These are phyloP conservation scores for Reticulascus tulasneorum DNA, from an alignment of 2,329 filamentous ascomycete genomes.

Conservation along the genomic window DNA sequence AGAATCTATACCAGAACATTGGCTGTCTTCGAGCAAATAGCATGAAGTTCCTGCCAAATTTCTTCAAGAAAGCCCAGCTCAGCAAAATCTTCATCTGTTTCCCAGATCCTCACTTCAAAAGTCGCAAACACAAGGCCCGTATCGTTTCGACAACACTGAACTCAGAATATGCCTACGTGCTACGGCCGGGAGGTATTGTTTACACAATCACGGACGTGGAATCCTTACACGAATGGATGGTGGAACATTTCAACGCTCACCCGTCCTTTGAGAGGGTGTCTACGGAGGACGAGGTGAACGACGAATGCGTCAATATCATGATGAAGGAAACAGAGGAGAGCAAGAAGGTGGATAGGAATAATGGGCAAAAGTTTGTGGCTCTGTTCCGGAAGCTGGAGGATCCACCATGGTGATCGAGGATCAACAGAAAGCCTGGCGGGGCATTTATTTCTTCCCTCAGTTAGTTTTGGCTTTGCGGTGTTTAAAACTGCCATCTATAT, in stretches of 20 bases:
- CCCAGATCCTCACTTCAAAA: conserved; percentile 97
- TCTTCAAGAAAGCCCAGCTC: conserved; percentile 79
- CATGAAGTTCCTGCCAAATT: conserved; percentile 99
- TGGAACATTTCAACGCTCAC: conserved; percentile 74
- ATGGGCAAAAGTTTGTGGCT: conserved; percentile 86
- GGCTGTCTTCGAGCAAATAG: conserved; percentile 87
- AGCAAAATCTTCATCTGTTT: conserved; percentile 96
- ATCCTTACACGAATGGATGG: conserved; percentile 92
- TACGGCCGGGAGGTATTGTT: conserved; percentile 77
- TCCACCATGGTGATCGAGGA: conserved; percentile 68
- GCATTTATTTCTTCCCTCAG: too few relatives aligned
- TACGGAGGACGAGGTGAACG: conserved; percentile 62
- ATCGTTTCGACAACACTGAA: conserved; percentile 88
- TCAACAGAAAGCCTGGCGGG: too few relatives aligned
- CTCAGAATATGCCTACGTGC: conserved; percentile 87
- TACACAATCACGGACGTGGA: conserved; percentile 98
- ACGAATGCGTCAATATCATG: conserved; percentile 73
- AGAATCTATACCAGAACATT: conserved; percentile 73
- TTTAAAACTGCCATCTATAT: too few relatives aligned
- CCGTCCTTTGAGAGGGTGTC: conserved; percentile 73
- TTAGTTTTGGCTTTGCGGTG: too few relatives aligned
- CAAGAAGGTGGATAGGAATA: conserved; percentile 91
- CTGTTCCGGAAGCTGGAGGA: conserved; percentile 79
- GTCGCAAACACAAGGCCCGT: conserved; percentile 91
- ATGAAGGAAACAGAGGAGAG: conserved; percentile 87